Conservation (phyloP, 2,329 filamentous ascomycete genomes). For the Ceratocystis albifundus region DNA sequence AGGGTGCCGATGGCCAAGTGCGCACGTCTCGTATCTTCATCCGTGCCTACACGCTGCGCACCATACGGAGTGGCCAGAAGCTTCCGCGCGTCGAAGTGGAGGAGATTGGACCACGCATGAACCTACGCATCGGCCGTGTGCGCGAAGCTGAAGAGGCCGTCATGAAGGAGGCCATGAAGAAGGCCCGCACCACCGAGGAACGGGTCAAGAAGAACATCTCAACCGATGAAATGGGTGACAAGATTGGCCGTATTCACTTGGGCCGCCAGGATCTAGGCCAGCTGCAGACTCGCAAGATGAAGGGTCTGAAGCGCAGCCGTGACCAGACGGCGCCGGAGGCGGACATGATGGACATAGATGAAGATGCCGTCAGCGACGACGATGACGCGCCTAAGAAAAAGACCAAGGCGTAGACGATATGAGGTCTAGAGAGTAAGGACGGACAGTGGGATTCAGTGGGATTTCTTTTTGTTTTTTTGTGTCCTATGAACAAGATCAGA, state of each 20-base stretch:
- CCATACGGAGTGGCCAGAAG: conserved; percentile 74
- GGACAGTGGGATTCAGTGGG: neutral
- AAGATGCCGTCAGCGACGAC: conserved; percentile 28
- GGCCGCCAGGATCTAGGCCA: conserved; percentile 78
- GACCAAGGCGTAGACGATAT: conserved; percentile 24
- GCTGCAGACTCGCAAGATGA: conserved; percentile 97
- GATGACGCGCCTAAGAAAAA: conserved; percentile 29
- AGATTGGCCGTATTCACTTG: conserved; percentile 84
- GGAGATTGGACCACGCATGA: conserved; percentile 88
- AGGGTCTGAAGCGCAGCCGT: conserved; percentile 80
- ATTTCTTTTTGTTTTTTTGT: neutral
- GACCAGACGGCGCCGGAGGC: conserved; percentile 41
- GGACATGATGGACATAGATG: conserved; percentile 35
- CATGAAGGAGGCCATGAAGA: conserved; percentile 85
- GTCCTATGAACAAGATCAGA: neutral
- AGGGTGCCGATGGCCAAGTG: conserved; percentile 32
- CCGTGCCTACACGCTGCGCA: conserved; percentile 74
- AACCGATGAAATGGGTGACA: conserved; percentile 86
- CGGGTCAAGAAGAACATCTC: conserved; percentile 92
- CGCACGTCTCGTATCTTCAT: conserved; percentile 50
- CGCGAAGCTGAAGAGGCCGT: conserved; percentile 66
- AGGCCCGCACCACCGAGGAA: conserved; percentile 62
- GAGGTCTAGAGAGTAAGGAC: neutral
- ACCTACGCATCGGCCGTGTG: conserved; percentile 74
- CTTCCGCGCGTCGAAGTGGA: conserved; percentile 85